These are phyloP conservation scores for Bjerkandera adusta DNA, from an alignment of 1,284 basidiomycete genomes.

Conservation along the genomic window DNA sequence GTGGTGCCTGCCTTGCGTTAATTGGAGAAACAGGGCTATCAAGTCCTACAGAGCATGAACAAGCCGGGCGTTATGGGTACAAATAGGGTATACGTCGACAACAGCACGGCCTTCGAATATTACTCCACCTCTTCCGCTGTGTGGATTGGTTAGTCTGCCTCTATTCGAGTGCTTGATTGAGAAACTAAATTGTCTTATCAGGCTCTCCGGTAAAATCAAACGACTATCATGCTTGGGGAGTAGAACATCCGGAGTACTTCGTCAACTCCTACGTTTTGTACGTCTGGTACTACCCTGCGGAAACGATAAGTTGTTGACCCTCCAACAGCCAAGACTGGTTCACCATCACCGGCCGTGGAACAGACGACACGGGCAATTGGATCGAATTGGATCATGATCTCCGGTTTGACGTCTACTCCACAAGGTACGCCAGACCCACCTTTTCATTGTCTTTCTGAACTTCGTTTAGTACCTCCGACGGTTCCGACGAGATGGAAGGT, in stretches of 20 bases:
- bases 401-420: not conserved
- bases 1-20: no score
- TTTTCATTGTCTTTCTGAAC: not conserved
- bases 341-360: not conserved
- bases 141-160: slow-evolving; percentile 1
- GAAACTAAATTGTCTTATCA: not conserved
- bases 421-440: not conserved
- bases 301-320: not conserved
- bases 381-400: not conserved
- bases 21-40: not conserved
- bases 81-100: not conserved
- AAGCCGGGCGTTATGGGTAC: not conserved
- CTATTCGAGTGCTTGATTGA: not conserved
- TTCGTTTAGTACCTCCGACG: not conserved
- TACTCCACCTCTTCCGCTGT: not conserved
- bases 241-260: not conserved
- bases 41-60: not conserved
- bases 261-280: slow-evolving; percentile 6
- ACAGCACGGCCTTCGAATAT: not conserved
- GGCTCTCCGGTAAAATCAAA: not conserved
- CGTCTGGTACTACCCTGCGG: not conserved
- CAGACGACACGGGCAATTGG: not conserved
- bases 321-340: not conserved
- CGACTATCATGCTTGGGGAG: not conserved
- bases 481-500: not conserved